Evolutionary conservation across 1,139 yeast species (phyloP).

Genomic region (Arxiozyma telluris): DNA sequence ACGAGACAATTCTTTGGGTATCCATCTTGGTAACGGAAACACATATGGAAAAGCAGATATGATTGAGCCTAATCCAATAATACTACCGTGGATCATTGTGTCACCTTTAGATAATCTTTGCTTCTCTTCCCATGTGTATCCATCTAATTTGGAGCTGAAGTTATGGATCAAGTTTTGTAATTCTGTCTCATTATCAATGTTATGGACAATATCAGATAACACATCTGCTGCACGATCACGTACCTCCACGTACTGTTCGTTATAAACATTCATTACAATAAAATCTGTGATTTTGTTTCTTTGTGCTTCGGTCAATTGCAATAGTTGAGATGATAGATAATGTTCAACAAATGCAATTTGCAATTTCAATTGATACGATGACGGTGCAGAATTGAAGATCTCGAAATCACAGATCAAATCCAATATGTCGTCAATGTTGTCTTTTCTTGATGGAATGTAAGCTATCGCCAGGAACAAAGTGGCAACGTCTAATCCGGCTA

Average conservation of each 20-base stretch:
- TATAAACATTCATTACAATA: conserved; percentile 48
- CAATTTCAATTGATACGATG: conserved; percentile 61
- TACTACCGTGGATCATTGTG: conserved; percentile 57
- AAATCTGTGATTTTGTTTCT: conserved; percentile 44
- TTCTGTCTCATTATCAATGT: conserved; percentile 46
- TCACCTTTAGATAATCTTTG: conserved; percentile 30
- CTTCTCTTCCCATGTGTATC: conserved; percentile 24
- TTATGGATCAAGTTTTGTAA: conserved; percentile 33
- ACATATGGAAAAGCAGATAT: conserved; percentile 62
- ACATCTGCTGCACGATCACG: conserved; percentile 70
- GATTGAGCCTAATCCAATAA: conserved; percentile 81
- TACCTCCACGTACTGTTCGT: conserved; percentile 58
- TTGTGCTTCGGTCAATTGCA: conserved; percentile 45
- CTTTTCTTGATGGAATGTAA: conserved; percentile 45
- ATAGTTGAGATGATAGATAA: conserved; percentile 63
- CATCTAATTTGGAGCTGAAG: conserved; percentile 24
- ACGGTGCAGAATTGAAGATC: conserved; percentile 18
- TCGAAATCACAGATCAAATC: conserved; percentile 37
- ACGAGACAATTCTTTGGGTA: conserved; percentile 62
- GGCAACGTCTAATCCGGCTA: conserved; percentile 56
- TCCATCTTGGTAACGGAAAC: conserved; percentile 90
- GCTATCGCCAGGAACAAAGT: conserved; percentile 48
- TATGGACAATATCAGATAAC: conserved; percentile 72
- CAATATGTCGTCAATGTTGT: conserved; percentile 40
- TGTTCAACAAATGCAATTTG: conserved; percentile 66